These are phyloP conservation scores for Ganoderma leucocontextum DNA, from an alignment of 1,284 basidiomycete species.

Conservation along the genomic window DNA sequence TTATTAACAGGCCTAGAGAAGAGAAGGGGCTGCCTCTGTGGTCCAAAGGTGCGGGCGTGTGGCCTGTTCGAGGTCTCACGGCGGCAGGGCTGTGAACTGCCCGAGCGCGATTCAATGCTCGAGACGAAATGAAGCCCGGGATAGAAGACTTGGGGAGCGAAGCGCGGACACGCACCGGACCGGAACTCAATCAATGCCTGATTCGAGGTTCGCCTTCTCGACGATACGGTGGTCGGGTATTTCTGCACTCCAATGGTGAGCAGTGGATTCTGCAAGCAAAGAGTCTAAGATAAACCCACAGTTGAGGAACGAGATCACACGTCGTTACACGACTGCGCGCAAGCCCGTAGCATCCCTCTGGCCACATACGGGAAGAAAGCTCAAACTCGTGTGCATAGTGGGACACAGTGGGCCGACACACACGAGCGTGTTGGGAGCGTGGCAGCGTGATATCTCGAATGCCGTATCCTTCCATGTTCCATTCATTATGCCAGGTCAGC, in stretches of 20 bases:
- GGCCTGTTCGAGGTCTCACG: neutral
- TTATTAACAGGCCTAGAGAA: neutral
- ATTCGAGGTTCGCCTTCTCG: constrained; percentile 5
- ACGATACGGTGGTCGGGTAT: neutral
- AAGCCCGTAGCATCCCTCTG: neutral
- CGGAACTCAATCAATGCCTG: neutral
- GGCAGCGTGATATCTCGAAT: neutral
- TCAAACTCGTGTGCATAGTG: neutral
- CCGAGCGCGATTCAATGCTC: neutral
- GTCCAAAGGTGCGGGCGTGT: neutral
- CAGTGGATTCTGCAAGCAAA: neutral
- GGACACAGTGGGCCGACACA: neutral
- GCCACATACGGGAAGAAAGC: neutral
- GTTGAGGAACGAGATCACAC: neutral
- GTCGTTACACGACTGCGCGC: neutral
- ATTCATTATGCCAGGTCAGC: neutral
- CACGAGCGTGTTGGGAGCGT: neutral
- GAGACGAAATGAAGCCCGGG: constrained; percentile 6
- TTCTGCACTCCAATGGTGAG: neutral
- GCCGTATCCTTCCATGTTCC: neutral
- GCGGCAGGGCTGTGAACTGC: neutral
- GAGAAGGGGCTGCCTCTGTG: neutral
- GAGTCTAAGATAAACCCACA: neutral
- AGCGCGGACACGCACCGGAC: neutral
- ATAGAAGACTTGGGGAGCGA: neutral